A percentile compares a stretch with the other conserved stretches of the same genome.
Evolutionary conservation across 2,329 filamentous ascomycete genomes (phyloP).

Genomic region (Aspergillus fischeri): DNA sequence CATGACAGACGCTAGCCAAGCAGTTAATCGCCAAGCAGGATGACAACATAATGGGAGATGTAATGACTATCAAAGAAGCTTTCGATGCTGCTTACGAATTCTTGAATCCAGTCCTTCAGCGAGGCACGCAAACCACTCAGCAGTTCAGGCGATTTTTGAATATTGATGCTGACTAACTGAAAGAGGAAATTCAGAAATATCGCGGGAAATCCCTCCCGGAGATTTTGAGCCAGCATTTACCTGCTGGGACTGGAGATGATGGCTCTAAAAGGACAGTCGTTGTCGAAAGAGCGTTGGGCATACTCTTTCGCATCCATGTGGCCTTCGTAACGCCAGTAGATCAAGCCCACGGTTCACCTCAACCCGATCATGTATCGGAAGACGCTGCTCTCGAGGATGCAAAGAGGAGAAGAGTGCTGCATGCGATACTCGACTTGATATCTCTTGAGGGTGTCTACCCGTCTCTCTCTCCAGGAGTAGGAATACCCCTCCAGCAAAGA

Average conservation of each 20-base stretch:
- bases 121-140: conserved; percentile 33
- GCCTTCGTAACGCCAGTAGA: conserved; percentile 28
- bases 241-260: conserved; percentile 10
- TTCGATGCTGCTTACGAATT: conserved; percentile 35
- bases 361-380: conserved; percentile 10
- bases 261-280: conserved; percentile 23
- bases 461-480: conserved; percentile 39
- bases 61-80: conserved; percentile 21
- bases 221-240: conserved; percentile 22
- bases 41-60: conserved; percentile 26
- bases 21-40: too few species aligned
- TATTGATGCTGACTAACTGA: conserved; percentile 25
- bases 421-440: conserved; percentile 41
- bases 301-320: conserved; percentile 32
- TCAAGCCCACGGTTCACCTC: conserved; percentile 3
- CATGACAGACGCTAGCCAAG: too few species aligned
- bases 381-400: conserved; percentile 38
- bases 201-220: conserved; percentile 33
- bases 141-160: conserved; percentile 5
- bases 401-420: conserved; percentile 36
- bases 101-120: conserved; percentile 36
- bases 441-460: conserved; percentile 45
- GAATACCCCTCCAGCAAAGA: conserved; percentile 41
- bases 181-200: conserved; percentile 38
- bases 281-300: conserved; percentile 31